phyloP scores from a whole-genome alignment of 441 rosid species.

The Viola pubescens region DNA sequence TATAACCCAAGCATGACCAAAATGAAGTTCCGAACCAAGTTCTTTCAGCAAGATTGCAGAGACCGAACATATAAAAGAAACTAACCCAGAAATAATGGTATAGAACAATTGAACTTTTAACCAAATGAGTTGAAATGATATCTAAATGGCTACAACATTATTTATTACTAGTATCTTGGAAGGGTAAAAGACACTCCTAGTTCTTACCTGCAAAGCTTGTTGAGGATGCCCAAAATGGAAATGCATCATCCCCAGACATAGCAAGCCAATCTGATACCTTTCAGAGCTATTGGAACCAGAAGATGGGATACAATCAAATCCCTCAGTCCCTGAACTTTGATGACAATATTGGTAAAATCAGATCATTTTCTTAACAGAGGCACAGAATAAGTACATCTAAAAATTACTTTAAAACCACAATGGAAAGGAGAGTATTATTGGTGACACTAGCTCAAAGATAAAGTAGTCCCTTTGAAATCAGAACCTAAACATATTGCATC shows the following conservation, averaged over 20 bases:
- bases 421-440: not conserved
- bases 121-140: too few relatives aligned
- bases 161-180: not conserved
- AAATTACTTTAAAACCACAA: not conserved
- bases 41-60: not conserved
- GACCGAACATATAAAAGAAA: not conserved
- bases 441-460: slow-evolving; percentile 3
- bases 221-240: slow-evolving; percentile 96
- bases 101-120: not conserved
- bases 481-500: not conserved
- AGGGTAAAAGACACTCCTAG: slow-evolving; percentile 6
- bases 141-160: too few relatives aligned
- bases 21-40: not conserved
- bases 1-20: too few relatives aligned
- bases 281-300: slow-evolving; percentile 47
- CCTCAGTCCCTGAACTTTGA: slow-evolving; percentile 98
- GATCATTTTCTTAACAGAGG: slow-evolving; percentile 17
- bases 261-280: slow-evolving; percentile 76
- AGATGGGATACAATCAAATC: slow-evolving; percentile 65
- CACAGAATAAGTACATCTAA: slow-evolving; percentile 17
- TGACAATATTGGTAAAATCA: slow-evolving; percentile 34
- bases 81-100: not conserved
- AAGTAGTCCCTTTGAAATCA: not conserved
- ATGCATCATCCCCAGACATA: slow-evolving; percentile 94
- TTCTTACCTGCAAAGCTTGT: slow-evolving; percentile 79